Evolutionary conservation across 352 stramenopile genomes (phyloP), one percentile per base, ranked within the genome.

Genomic region (Phytophthora ohioensis): DNA sequence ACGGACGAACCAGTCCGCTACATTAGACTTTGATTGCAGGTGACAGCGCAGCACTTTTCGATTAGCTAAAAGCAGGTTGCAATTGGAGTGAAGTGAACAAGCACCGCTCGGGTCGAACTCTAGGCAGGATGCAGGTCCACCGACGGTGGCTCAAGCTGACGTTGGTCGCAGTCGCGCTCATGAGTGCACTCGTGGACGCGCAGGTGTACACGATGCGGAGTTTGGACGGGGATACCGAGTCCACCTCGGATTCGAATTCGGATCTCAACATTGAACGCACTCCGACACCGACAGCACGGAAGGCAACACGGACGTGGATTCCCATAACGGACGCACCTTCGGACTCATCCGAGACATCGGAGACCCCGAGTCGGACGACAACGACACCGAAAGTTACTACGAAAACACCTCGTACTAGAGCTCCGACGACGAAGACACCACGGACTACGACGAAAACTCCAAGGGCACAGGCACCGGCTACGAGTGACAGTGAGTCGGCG

Each of bases 121-220:
- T 17, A 59, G 34, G 38, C n/a, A 67, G 56, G 51, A 79, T 77
- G 73, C 64, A 74, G 43, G 59, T 67, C 57, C 61, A 63, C 27
- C 62, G 46, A 58, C 57, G 67, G 31, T 79, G 71, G 71, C 61
- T 76, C 27, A 68, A 56, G 61, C 69, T 75, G 38, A 43, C 53
- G 41, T 12, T 80, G 30, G 30, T 71, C 4, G 46, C 49, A 34
- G 30, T 43, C 10, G 52, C 35, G 38, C 27, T 75, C 31, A 9
- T 65, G 11, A 43, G 46, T 4, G 35, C 51, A 41, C 9, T 63
- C 6, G 42, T 31, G 2, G 49, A 65, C n/a, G 49, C 66, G 38
- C 68, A 80, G 59, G 64, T 77, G 10, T 80, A 60, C 47, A 72
- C 64, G 17, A 71, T 71, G 68, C 41, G 31, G 15, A 72, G 63